Base-by-base conservation (phyloP, 1,284 basidiomycete species). In the Moesziomyces aphidis region DNA sequence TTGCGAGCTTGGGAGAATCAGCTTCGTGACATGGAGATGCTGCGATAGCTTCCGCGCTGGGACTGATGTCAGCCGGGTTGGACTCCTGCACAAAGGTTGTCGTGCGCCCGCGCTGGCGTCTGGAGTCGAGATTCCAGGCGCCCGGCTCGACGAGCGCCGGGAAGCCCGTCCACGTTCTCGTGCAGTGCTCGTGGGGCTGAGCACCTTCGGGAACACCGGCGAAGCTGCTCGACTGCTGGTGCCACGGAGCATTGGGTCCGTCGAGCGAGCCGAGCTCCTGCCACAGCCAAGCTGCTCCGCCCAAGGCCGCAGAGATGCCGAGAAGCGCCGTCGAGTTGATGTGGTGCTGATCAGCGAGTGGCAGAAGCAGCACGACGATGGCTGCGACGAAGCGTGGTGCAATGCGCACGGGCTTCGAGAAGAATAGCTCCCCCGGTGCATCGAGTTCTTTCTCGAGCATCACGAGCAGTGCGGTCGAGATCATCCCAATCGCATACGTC, bases 211-310 rank as follows among this genome's bases (percentile, higher is more conserved):
- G 36, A 9, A 21, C 48, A 17, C 23, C 36, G 7, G 43, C 46
- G 19, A 34, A 44, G n/a, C 36, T 34, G 42, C 17, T 28, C 2
- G 43, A 26, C 22, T 60, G 49, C 21, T 58, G 49, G 45, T 79
- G 71, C 60, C 72, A 69, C 15, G 72, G 67, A 5, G 76, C 76
- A 56, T 76, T 77, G 11, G 79, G 79, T 4, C 79, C 79, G 50
- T 81, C 78, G n/a, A 81, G 47, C 23, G 69, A 53, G 3, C 61
- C 66, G 17, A 79, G 8, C 47, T 66, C 62, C 43, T 81, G 78
- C 79, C 79, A 81, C 22, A 73, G 36, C 60, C 76, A 62, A 4
- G 66, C 52, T 6, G 53, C 52, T 1, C 62, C 61, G 9, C 70
- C 59, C 19, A 71, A 26, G 1, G 54, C 63, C 2, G 79, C 70